Percentiles rank a stretch among this genome's conserved stretches.
These are phyloP conservation scores for Nakazawaea anatomiae DNA, from an alignment of 805 yeast species.

Conservation along the genomic window DNA sequence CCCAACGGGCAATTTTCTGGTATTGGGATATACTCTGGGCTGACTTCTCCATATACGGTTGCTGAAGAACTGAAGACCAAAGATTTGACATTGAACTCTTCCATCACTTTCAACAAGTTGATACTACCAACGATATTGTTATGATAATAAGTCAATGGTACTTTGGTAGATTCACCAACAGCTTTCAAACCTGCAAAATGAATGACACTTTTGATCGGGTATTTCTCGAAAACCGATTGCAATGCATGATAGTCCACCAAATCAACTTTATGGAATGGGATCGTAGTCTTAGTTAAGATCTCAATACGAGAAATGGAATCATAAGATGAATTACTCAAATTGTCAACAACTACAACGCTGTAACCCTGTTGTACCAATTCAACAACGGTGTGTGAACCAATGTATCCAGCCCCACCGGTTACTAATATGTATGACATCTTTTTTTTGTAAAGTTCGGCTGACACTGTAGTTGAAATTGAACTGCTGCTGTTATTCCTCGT, in stretches of 20 bases:
- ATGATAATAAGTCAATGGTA: slow-evolving; percentile 63
- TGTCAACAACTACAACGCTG: slow-evolving; percentile 70
- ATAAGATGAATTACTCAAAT: slow-evolving; percentile 57
- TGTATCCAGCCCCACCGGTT: slow-evolving; percentile 86
- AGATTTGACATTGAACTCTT: slow-evolving; percentile 35
- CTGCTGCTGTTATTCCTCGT: too few species aligned
- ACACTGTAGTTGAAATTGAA: too few species aligned
- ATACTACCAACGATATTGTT: slow-evolving; percentile 66
- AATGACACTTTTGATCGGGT: slow-evolving; percentile 52
- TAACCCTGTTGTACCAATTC: slow-evolving; percentile 57
- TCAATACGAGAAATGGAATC: slow-evolving; percentile 64
- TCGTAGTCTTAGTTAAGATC: slow-evolving; percentile 39
- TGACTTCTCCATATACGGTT: slow-evolving; percentile 79
- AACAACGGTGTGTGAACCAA: slow-evolving; percentile 75
- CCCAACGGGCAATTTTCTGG: slow-evolving; percentile 74
- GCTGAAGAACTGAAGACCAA: slow-evolving; percentile 77
- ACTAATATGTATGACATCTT: slow-evolving; percentile 44
- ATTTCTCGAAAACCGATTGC: slow-evolving; percentile 38
- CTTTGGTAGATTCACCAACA: slow-evolving; percentile 68
- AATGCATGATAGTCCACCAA: slow-evolving; percentile 44
- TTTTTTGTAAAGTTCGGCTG: background rate
- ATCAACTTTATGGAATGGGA: slow-evolving; percentile 56
- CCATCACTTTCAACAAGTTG: slow-evolving; percentile 49
- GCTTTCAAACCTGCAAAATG: slow-evolving; percentile 85
- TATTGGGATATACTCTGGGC: slow-evolving; percentile 68